A percentile compares a stretch with the other conserved stretches of the same genome.
phyloP scores from a whole-genome alignment of 441 rosid genomes.

The Gossypium davidsonii region DNA sequence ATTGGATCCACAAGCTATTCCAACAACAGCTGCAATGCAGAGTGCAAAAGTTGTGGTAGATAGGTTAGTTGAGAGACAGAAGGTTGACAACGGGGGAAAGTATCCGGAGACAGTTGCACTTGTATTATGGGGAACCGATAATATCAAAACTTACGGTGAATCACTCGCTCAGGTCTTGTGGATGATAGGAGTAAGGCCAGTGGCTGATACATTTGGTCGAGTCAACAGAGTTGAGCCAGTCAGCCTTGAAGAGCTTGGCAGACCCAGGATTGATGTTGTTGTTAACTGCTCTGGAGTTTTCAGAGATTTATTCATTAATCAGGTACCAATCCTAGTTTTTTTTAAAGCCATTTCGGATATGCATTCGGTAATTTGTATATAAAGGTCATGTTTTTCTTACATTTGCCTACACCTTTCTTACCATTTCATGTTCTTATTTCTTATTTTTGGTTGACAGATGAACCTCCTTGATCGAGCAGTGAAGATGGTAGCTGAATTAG shows the following conservation, averaged over 20 bases:
- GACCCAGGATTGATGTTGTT: constrained; percentile 96
- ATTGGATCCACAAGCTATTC: constrained; percentile 93
- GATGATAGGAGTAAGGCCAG: constrained; percentile 94
- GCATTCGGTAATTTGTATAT: neutral
- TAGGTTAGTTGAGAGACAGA: constrained; percentile 85
- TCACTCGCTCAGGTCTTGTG: constrained; percentile 93
- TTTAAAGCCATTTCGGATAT: neutral
- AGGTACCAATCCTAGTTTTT: constrained; percentile 38
- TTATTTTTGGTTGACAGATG: constrained; percentile 47
- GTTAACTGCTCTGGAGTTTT: constrained; percentile 98
- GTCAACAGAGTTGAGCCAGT: constrained; percentile 89
- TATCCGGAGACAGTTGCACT: constrained; percentile 97
- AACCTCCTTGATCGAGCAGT: constrained; percentile 94
- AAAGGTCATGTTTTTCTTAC: neutral
- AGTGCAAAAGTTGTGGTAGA: constrained; percentile 91
- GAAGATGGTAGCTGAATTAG: constrained; percentile 96
- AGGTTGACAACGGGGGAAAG: constrained; percentile 78
- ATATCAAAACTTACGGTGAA: constrained; percentile 97
- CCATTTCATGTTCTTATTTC: constrained; percentile 3
- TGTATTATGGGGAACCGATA: constrained; percentile 98
- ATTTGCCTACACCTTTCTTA: neutral
- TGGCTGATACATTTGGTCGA: constrained; percentile 86
- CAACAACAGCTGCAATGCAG: constrained; percentile 94
- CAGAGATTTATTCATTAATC: constrained; percentile 95
- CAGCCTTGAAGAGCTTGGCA: constrained; percentile 93